These are phyloP conservation scores for Colletotrichum sp. DNA, from an alignment of 2,329 filamentous ascomycete species.

Conservation along the genomic window DNA sequence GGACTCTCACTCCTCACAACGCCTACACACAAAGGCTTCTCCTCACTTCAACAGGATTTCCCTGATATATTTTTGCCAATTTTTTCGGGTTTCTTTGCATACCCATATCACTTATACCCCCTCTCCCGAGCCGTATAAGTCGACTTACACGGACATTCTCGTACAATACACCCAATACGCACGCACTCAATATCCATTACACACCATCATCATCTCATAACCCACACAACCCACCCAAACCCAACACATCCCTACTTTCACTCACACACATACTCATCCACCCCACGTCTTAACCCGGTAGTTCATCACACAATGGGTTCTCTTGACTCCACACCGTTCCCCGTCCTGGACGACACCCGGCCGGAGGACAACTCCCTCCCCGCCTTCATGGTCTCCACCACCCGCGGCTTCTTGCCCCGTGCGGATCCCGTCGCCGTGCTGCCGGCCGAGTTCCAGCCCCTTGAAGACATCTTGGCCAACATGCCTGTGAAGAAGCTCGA, in stretches of 20 bases:
- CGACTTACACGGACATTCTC: not conserved
- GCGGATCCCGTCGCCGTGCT: slow-evolving; percentile 67
- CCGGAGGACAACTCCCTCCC: slow-evolving; percentile 68
- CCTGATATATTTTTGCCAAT: not conserved
- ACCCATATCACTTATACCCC: slow-evolving; percentile 2
- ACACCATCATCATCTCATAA: not conserved
- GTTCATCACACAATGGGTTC: slow-evolving; percentile 42
- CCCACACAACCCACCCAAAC: slow-evolving; percentile 8
- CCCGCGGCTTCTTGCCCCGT: slow-evolving; percentile 76
- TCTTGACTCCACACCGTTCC: slow-evolving; percentile 49
- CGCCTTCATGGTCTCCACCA: slow-evolving; percentile 81
- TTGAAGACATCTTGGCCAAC: slow-evolving; percentile 74
- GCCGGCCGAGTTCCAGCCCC: slow-evolving; percentile 73
- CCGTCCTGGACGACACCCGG: slow-evolving; percentile 67
- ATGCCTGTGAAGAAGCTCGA: slow-evolving; percentile 81
- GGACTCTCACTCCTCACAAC: slow-evolving; percentile 12
- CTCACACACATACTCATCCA: not conserved
- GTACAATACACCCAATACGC: slow-evolving; percentile 3
- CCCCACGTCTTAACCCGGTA: not conserved
- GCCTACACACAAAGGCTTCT: slow-evolving; percentile 4
- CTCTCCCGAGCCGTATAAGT: not conserved
- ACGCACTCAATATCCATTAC: not conserved
- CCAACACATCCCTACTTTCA: not conserved
- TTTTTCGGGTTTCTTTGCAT: slow-evolving; percentile 3
- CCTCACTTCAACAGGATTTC: not conserved